These are phyloP conservation scores for Ophiostoma sp. DNA, from an alignment of 2,329 filamentous ascomycete species.

Conservation along the genomic window DNA sequence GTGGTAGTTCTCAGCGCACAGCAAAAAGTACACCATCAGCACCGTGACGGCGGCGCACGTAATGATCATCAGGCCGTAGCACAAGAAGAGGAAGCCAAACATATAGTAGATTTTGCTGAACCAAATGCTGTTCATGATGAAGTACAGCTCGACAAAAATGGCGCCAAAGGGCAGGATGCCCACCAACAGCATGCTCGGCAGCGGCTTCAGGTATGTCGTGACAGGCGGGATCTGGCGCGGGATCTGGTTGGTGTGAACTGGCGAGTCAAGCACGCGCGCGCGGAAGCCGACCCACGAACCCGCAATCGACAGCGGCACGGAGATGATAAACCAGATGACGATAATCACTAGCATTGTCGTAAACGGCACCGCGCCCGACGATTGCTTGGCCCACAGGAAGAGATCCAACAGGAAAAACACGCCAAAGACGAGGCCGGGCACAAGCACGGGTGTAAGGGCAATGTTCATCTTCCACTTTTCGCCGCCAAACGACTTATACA, in stretches of 20 bases:
- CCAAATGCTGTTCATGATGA: slow-evolving; percentile 99
- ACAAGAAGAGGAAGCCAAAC: slow-evolving; percentile 98
- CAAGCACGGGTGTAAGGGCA: slow-evolving; percentile 73
- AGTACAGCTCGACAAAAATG: slow-evolving; percentile 97
- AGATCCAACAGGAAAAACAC: slow-evolving; percentile 92
- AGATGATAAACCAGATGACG: slow-evolving; percentile 94
- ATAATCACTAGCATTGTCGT: slow-evolving; percentile 94
- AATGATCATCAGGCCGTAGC: slow-evolving; percentile 95
- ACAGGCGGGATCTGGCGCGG: slow-evolving; percentile 84
- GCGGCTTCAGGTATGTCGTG: slow-evolving; percentile 73
- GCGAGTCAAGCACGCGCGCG: slow-evolving; percentile 63
- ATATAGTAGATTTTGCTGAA: slow-evolving; percentile 99
- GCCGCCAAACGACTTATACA: slow-evolving; percentile 92
- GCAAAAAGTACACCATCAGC: slow-evolving; percentile 89
- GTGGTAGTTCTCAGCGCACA: slow-evolving; percentile 95
- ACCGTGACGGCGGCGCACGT: slow-evolving; percentile 90
- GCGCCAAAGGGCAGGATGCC: slow-evolving; percentile 91
- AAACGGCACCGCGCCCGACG: slow-evolving; percentile 91
- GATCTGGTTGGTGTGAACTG: slow-evolving; percentile 95
- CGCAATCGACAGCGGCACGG: slow-evolving; percentile 79
- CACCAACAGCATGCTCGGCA: slow-evolving; percentile 87
- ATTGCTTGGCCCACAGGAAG: slow-evolving; percentile 90
- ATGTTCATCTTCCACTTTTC: slow-evolving; percentile 96
- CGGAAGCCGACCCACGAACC: slow-evolving; percentile 95
- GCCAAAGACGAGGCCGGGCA: slow-evolving; percentile 80